A percentile compares a stretch with the other conserved stretches of the same genome.
phyloP scores from a whole-genome alignment of 768 basidiomycete genomes.

The Lactarius sanguifluus region DNA sequence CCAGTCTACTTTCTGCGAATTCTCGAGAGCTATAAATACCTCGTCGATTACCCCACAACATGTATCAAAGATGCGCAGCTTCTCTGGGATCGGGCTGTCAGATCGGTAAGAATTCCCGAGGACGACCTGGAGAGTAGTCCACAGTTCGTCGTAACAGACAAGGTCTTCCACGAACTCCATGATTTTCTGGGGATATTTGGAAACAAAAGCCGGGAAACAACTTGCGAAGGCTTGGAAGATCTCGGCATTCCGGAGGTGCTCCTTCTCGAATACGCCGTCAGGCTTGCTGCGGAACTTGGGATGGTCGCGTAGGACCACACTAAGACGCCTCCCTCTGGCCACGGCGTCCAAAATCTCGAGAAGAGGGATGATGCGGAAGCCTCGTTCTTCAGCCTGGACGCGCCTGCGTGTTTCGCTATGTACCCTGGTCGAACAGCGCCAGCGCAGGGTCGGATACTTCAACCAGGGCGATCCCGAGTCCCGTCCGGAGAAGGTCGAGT shows the following conservation, averaged over 20 bases:
- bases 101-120: constrained; percentile 10
- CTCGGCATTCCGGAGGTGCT: constrained; percentile 8
- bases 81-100: constrained; percentile 4
- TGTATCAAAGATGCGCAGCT: constrained; percentile 7
- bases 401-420: background rate
- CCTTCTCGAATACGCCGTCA: constrained; percentile 15
- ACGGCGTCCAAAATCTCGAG: constrained; percentile 10
- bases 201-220: constrained; percentile 11
- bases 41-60: constrained; percentile 15
- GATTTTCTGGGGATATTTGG: background rate
- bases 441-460: background rate
- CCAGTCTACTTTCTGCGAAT: constrained; percentile 17
- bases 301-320: background rate
- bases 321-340: constrained; percentile 6
- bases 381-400: background rate
- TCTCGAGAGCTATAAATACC: background rate
- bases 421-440: background rate
- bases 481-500: constrained; percentile 15
- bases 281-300: constrained; percentile 9
- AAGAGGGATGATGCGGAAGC: constrained; percentile 7
- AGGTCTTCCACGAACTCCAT: background rate
- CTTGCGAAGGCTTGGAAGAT: constrained; percentile 11
- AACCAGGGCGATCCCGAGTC: background rate
- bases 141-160: constrained; percentile 12
- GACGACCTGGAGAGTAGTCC: constrained; percentile 6